These are phyloP conservation scores for Monocercomonoides exilis DNA, from an alignment of 78 protist species.

Conservation along the genomic window DNA sequence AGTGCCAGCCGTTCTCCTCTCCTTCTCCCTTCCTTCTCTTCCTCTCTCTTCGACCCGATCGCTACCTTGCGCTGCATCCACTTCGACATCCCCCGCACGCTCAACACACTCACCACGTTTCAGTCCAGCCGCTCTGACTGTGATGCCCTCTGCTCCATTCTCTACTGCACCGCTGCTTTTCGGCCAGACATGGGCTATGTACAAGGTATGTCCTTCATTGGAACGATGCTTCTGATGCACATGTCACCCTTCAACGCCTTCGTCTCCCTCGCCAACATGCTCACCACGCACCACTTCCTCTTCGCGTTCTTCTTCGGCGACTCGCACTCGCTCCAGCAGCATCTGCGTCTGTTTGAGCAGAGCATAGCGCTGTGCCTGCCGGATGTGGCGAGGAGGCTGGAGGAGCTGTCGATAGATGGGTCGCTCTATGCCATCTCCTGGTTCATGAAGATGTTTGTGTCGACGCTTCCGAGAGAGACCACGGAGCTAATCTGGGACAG, in stretches of 20 bases:
- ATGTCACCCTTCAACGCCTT: slow-evolving; percentile 12
- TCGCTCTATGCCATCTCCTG: background rate
- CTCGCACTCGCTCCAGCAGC: background rate
- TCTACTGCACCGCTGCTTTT: slow-evolving; percentile 37
- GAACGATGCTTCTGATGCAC: slow-evolving; percentile 15
- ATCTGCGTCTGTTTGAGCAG: background rate
- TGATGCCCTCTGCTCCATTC: slow-evolving; percentile 23
- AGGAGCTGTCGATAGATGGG: background rate
- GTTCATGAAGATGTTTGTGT: slow-evolving; percentile 25
- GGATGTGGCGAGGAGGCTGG: background rate
- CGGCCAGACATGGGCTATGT: slow-evolving; percentile 64
- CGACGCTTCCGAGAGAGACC: slow-evolving; percentile 49
- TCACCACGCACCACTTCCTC: slow-evolving; percentile 6
- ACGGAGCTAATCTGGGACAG: slow-evolving; percentile 1
- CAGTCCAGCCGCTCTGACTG: slow-evolving; percentile 17
- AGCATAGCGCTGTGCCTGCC: background rate
- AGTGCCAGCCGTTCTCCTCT: too few species aligned
- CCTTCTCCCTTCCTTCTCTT: too few species aligned
- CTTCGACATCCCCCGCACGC: slow-evolving; percentile 57
- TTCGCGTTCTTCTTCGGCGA: background rate
- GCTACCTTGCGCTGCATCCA: too few species aligned
- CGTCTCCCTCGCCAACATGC: slow-evolving; percentile 1
- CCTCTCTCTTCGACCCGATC: too few species aligned
- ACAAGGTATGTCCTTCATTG: slow-evolving; percentile 58
- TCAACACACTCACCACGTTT: slow-evolving; percentile 43